Base-by-base conservation (phyloP, 148 eudicot genomes). In the Nepenthes gracilis region DNA sequence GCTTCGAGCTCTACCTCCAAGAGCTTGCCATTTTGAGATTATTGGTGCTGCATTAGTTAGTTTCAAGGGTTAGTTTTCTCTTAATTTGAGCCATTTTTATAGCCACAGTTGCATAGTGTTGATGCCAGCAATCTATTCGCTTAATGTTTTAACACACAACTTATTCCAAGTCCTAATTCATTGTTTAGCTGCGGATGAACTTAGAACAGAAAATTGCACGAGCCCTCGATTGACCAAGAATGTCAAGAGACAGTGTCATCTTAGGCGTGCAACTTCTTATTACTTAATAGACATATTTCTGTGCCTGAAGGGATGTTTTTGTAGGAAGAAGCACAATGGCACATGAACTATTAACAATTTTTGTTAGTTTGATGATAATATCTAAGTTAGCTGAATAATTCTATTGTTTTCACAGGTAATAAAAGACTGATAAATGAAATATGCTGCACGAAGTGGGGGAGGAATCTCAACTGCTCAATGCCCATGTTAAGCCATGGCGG, bases 1-100 rank as follows among this genome's bases (percentile, higher is more conserved):
- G 79, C 86, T 1, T 45, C 76, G 36, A 73, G 81, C 63, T 85
- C 93, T n/a, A 85, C 94, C 35, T 92, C 98, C 3, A 88, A 88
- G 76, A 92, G 98, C 76, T 77, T 92, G 68, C 98, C 98, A 23
- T 92, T 92, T 68, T 92, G 83, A 86, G 72, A 62, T 12, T 47
- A 54, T 33, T 60, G 70, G 9, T 1, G 12, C 58, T 23, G 2
- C 23, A 23, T 23, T 23, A 6, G 32, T 34, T 15, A 32, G 12
- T 12, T 36, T 13, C 61, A 38, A 32, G 51, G 12, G 72, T 69
- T 59, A 64, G 68, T 63, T 36, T 51, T 57, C 54, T 34, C 38
- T 33, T 60, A 34, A 8, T 38, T 51, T 47, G 6, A 11, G 47
- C 50, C 40, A 32, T 12, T 6, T 62, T 14, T 11, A 23, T 45